Evolutionary conservation across 2,329 filamentous ascomycete genomes (phyloP), one percentile per base, ranked within the genome.

Genomic region (Colletotrichum sp.): DNA sequence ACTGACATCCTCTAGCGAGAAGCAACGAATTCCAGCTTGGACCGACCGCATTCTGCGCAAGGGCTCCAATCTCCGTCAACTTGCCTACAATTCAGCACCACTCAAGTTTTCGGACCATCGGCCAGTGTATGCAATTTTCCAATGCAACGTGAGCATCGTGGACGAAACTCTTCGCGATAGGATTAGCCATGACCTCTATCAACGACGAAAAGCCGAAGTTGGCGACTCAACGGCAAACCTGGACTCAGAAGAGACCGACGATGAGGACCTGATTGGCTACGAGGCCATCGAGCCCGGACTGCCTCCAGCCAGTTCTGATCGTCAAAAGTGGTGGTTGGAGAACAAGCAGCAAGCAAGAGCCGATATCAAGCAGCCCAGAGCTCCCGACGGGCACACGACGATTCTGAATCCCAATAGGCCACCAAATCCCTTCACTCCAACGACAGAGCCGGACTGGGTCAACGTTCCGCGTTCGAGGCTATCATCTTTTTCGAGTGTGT

Each of bases 1-100:
- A 68, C 84, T 87, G 74, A 89, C 78, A 38, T n/a, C 36, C 6
- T 63, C 16, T 67, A 94, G 93, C 65, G 96, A 99, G 81, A 99
- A 99, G 84, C 93, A 94, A 71, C 93, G 97, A 18, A 98, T 99
- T 77, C 97, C 97, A 4, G 97, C 97, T 1, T 99, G 97, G 97
- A 98, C 96, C 76, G 97, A 99, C 84, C 94, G 97, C 48, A 94
- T 99, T 61, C 87, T 99, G 10, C 93, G 95, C 75, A 98, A 96
- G 85, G 97, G 97, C 9, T 87, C 91, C 75, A 96, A 95, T 79
- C 90, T 99, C 43, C 92, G 93, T 57, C 97, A 99, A 82, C 88
- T 94, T 13, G 90, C 94, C 36, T 99, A 99, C 84, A 92, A 95
- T 80, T 93, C 92, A 69, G 96, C 96, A 5, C 93, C 95, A 34